Evolutionary conservation across 129 eudicot genomes (phyloP), one percentile per base, ranked within the genome.

Genomic region (Smallanthus sonchifolius): DNA sequence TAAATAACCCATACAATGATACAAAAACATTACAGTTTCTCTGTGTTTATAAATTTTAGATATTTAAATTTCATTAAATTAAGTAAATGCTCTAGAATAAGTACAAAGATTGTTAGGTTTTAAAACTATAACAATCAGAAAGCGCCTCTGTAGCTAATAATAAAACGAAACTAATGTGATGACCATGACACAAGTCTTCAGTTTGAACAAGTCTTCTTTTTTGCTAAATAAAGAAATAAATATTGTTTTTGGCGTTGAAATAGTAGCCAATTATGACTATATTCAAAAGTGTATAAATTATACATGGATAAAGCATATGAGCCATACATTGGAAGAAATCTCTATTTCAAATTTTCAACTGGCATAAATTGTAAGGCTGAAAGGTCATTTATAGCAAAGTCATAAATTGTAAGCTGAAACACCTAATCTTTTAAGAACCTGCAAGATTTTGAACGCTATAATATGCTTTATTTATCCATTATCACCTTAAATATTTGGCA

Each of bases 261-360:
- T 62, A 34, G 44, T 14, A 62, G 43, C 67, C 20, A 1, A 14
- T 36, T 6, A 15, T 28, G 15, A 36, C 15, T 7, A 6, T 14
- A 62, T 62, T 36, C 24, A 13, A 35, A 62, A 62, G 2, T 62
- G 19, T 28, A 59, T 37, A 59, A 28, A 15, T 30, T 32, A 34
- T 61, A 61, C 43, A 61, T 34, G 67, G n/a, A 61, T 61, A 61
- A 60, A 61, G 67, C 67, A 61, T 61, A 34, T n/a, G 67, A 35
- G 67, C 43, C 24, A 35, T 35, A 15, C 34, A 55, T 55, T 55
- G 11, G 14, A 55, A 30, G 8, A 7, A 11, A 30, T 59, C 65
- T 28, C 61, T 30, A 55, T 55, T 55, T 55, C 61, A 8, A 24
- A 8, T 0, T 7, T 55, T 55, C 34, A 55, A 19, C 2, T 59